Percentiles rank a stretch among this genome's conserved stretches.
phyloP scores from a whole-genome alignment of 306 rosid genomes.

The Styphnolobium japonicum region DNA sequence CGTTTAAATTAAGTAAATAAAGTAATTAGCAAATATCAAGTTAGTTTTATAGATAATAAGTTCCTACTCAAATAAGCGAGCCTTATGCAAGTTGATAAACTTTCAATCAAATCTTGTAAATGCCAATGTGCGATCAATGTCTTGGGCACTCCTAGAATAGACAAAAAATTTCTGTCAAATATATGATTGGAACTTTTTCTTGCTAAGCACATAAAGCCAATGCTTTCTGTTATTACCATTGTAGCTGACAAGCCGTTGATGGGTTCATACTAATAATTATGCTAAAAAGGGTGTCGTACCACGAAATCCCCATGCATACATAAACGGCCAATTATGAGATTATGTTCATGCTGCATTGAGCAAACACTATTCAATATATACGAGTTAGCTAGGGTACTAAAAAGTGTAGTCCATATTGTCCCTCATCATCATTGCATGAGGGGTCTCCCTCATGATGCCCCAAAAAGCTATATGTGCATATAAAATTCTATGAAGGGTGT shows the following conservation, averaged over 20 bases:
- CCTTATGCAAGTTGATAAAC: too few relatives aligned
- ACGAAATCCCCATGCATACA: conserved; percentile 22
- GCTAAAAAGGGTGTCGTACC: conserved; percentile 47
- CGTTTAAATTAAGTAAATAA: too few relatives aligned
- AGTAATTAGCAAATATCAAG: too few relatives aligned
- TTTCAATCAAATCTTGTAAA: not conserved
- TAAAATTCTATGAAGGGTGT: not conserved
- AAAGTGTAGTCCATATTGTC: conserved; percentile 4
- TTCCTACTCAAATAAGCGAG: too few relatives aligned
- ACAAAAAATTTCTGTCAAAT: not conserved
- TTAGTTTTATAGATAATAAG: too few relatives aligned
- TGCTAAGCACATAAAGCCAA: conserved; percentile 47
- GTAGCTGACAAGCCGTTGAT: conserved; percentile 23
- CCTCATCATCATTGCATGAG: conserved; percentile 36
- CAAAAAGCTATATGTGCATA: conserved; percentile 23
- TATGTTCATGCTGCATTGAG: not conserved
- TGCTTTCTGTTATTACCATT: conserved; percentile 32
- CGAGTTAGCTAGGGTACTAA: not conserved
- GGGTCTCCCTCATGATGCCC: conserved; percentile 37
- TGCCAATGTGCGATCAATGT: not conserved
- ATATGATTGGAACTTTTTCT: conserved; percentile 33
- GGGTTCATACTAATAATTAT: conserved; percentile 31
- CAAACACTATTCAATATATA: not conserved
- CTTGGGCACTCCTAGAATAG: not conserved
- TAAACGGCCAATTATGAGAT: not conserved